Evolutionary conservation across 768 basidiomycete genomes (phyloP), one percentile per base, ranked within the genome.

Genomic region (Butyriboletus loyo): DNA sequence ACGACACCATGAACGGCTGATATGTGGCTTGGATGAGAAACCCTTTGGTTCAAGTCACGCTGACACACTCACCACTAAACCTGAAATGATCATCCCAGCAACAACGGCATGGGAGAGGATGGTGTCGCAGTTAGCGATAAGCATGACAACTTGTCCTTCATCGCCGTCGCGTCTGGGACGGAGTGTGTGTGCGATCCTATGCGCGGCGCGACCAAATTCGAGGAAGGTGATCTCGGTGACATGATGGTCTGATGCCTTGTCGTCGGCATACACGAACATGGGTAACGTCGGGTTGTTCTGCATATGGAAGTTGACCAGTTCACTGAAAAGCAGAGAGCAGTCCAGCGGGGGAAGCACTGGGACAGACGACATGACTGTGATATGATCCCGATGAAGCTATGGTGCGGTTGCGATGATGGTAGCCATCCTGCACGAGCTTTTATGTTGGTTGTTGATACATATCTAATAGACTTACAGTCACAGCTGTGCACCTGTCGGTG

Each of bases 1-100:
- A 46, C 0, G 72, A 73, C 22, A 76, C 67, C 8, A 66, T 60
- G 42, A 77, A 75, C 3, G 62, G 52, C 64, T 57, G 46, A 28
- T 22, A 35, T 28, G 19, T 1, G 28, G 27, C 14, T 21, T 10
- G 5, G 69, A 52, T n/a, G 66, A 60, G 39, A 45, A 31, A 67
- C 50, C 0, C 30, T 69, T 65, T n/a, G 9, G 17, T 28, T 6
- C 8, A 40, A 75, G 21, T 72, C 50, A 19, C 72, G 39, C 9
- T 57, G 62, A 31, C 68, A 67, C 1, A 57, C 69, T 34, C 46
- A 72, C 71, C 25, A 69, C 55, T 7, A 67, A 41, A 36, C 71
- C 66, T 4, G 71, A 67, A 5, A 52, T 50, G 19, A 58, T 57
- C 32, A 69, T 55, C 9, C 70, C 72, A n/a, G 30, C 22, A 4